A percentile compares a stretch with the other conserved stretches of the same genome.
Evolutionary conservation across 257 asterid genomes (phyloP).

Genomic region (Lavandula angustifolia): DNA sequence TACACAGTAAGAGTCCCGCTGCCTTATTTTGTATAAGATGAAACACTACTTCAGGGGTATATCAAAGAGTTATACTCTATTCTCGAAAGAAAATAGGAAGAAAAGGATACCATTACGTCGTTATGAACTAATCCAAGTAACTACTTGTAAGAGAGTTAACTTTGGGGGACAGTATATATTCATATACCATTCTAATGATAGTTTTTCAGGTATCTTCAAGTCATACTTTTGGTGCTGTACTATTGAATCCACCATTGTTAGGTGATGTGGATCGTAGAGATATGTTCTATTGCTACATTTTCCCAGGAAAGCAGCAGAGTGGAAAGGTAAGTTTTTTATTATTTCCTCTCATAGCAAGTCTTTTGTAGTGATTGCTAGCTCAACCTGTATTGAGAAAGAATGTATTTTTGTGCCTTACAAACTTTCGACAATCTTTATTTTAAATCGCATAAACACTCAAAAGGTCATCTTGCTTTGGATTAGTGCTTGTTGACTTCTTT

Average conservation of each 20-base stretch:
- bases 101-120: too few relatives aligned
- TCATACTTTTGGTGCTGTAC: slow-evolving; percentile 57
- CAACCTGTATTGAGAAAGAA: background rate
- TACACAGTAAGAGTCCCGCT: slow-evolving; percentile 53
- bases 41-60: background rate
- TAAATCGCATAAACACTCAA: slow-evolving; percentile 4
- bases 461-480: slow-evolving; percentile 18
- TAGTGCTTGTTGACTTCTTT: slow-evolving; percentile 28
- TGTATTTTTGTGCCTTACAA: slow-evolving; percentile 10
- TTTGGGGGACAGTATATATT: background rate
- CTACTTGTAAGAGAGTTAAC: too few relatives aligned
- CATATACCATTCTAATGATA: slow-evolving; percentile 14
- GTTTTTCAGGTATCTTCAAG: slow-evolving; percentile 62
- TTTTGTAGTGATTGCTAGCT: background rate
- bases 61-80: slow-evolving; percentile 3
- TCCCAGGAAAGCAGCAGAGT: slow-evolving; percentile 60
- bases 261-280: slow-evolving; percentile 71
- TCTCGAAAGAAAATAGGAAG: background rate
- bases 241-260: slow-evolving; percentile 65
- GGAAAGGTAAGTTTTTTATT: slow-evolving; percentile 48
- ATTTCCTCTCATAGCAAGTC: background rate
- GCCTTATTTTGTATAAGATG: background rate
- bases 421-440: slow-evolving; percentile 7
- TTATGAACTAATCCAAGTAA: too few relatives aligned
- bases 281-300: slow-evolving; percentile 74